phyloP scores from a whole-genome alignment of 495 filamentous ascomycete genomes.

The Aspergillus steynii region DNA sequence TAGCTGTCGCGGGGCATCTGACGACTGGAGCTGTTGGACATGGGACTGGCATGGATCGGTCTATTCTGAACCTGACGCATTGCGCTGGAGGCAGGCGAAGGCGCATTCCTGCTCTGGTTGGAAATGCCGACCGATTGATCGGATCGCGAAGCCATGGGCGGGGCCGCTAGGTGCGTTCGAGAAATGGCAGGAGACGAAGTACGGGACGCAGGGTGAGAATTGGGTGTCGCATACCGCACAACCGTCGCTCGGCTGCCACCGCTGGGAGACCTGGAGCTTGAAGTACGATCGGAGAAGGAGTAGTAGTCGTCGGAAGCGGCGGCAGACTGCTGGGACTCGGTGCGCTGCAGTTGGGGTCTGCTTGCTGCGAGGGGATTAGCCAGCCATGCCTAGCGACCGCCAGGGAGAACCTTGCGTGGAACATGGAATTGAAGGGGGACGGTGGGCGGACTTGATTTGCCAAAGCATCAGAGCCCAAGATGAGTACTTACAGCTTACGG shows the following conservation, averaged over 20 bases:
- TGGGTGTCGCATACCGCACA: slow-evolving; percentile 53
- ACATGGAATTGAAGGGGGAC: not conserved
- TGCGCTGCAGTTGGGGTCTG: slow-evolving; percentile 54
- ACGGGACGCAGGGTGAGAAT: slow-evolving; percentile 39
- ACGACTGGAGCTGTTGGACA: slow-evolving; percentile 31
- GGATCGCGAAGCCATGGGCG: slow-evolving; percentile 18
- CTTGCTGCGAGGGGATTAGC: slow-evolving; percentile 36
- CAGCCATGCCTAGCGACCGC: not conserved
- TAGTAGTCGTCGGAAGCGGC: slow-evolving; percentile 70
- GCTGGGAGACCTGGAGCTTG: slow-evolving; percentile 43
- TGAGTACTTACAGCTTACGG: slow-evolving; percentile 36
- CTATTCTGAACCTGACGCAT: slow-evolving; percentile 41
- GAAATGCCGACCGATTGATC: slow-evolving; percentile 22
- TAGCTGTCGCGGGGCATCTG: slow-evolving; percentile 34
- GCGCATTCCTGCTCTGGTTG: slow-evolving; percentile 24
- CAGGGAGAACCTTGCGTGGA: not conserved
- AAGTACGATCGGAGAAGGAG: slow-evolving; percentile 56
- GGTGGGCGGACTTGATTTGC: not conserved
- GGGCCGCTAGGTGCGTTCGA: slow-evolving; percentile 27
- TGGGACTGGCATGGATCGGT: slow-evolving; percentile 29
- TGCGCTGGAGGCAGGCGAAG: slow-evolving; percentile 29
- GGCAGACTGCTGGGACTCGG: slow-evolving; percentile 58
- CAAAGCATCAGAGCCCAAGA: slow-evolving; percentile 11
- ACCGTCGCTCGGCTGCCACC: slow-evolving; percentile 49
- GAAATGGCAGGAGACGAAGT: slow-evolving; percentile 33